Evolutionary conservation across 164 flowering plant genomes (phyloP), one percentile per base, ranked within the genome.

Genomic region (Berberis thunbergii): DNA sequence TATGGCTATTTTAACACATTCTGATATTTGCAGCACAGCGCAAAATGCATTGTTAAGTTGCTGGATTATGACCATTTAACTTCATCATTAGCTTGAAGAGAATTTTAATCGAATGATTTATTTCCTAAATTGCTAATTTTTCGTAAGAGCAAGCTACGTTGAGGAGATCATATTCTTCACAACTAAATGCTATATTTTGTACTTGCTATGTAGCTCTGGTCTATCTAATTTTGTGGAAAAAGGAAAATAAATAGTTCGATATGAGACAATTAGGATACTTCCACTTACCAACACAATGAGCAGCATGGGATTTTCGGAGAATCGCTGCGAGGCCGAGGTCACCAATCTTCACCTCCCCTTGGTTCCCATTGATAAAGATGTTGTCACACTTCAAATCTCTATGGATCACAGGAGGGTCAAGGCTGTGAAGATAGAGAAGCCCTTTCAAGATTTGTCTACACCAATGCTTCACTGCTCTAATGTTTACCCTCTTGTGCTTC

Each of bases 301-400:
- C 96, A 57, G 88, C 95, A 59, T 87, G 82, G 12, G 97, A 94
- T 79, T 91, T 91, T 1, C 88, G 79, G 43, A 94, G 87, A 61
- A 91, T 84, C 6, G 95, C 98, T 13, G 98, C 98, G 4, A 93
- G 85, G 52, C 98, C 98, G 45, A 93, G 90, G 70, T 93, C 98
- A 26, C 98, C 98, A 63, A 93, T 90, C 80, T 93, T 93, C 50
- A 93, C 96, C 69, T 84, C 89, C 1, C 98, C 98, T 72, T 93
- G 97, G 67, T 93, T 86, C 2, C 98, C 98, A 82, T 94, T 94
- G 59, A 94, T 69, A 66, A 94, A 94, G 59, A 94, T 87, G 79
- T 94, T 94, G 69, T 94, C 98, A 75, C 98, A 94, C 77, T 94
- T 94, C 66, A 94, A 91, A 72, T 93, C 98, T 77, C 98, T 82